phyloP scores from a whole-genome alignment of 495 filamentous ascomycete genomes.

The Hyphodiscus hymeniophilus region DNA sequence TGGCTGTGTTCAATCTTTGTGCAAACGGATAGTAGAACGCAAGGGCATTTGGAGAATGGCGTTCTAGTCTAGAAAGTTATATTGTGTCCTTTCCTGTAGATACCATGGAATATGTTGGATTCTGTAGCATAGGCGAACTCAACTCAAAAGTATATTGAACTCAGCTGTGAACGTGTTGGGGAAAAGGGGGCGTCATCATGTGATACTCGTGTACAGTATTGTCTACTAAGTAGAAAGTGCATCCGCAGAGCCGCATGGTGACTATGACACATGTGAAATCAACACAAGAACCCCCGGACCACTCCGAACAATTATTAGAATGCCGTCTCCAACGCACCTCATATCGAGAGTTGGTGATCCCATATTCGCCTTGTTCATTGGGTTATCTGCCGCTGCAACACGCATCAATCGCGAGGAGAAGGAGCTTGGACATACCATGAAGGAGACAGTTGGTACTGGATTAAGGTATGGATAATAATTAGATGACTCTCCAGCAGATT shows the following conservation, averaged over 20 bases:
- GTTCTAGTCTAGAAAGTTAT: slow-evolving; percentile 15
- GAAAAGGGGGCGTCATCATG: neutral
- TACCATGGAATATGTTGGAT: slow-evolving; percentile 2
- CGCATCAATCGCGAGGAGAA: slow-evolving; percentile 79
- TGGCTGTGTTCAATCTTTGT: neutral
- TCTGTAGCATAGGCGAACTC: slow-evolving; percentile 5
- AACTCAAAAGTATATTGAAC: slow-evolving; percentile 8
- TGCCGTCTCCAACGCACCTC: slow-evolving; percentile 45
- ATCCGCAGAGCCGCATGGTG: neutral
- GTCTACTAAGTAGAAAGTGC: no score
- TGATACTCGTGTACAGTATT: neutral
- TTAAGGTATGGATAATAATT: slow-evolving; percentile 31
- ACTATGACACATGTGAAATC: neutral
- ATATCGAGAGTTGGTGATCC: slow-evolving; percentile 71
- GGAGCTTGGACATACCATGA: slow-evolving; percentile 49
- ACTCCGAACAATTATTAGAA: slow-evolving; percentile 12
- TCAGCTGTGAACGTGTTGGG: no score
- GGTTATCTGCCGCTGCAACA: slow-evolving; percentile 50
- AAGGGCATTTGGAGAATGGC: slow-evolving; percentile 12
- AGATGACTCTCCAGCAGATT: neutral
- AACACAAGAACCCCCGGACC: neutral
- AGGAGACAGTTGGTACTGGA: slow-evolving; percentile 40
- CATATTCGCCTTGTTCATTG: slow-evolving; percentile 78
- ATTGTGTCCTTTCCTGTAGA: slow-evolving; percentile 8
- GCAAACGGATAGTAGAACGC: neutral